Evolutionary conservation across 2,329 filamentous ascomycete genomes (phyloP), one percentile per base, ranked within the genome.

Genomic region (Scedosporium apiospermum): DNA sequence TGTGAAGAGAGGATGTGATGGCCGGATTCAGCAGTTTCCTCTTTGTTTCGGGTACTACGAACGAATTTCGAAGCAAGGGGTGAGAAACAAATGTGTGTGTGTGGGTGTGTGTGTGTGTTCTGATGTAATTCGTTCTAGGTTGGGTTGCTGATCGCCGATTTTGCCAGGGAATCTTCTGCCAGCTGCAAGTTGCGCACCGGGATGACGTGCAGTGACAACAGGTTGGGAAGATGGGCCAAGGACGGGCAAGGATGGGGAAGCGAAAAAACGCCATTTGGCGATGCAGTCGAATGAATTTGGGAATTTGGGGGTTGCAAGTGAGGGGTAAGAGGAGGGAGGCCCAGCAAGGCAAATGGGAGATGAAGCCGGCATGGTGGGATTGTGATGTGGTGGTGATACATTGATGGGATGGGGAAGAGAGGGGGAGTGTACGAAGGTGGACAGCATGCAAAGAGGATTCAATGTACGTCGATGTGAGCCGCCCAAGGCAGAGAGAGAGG

Each of bases 151-250:
- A 34, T 34, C 30, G 9, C 30, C 30, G 30, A 34, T 34, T 34
- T 53, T 53, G 49, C 49, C 49, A 53, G 49, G 49, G 23, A 58
- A 30, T 58, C 16, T 34, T n/a, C 16, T n/a, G 44, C 27, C 6
- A 41, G 55, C 16, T 58, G 55, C 55, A 58, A 23, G 55, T 21
- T 34, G 55, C 14, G 44, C 23, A 27, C 55, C 55, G 55, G 55
- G 55, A 58, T 58, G 55, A 58, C 55, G 55, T 58, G 55, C 55
- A 58, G 55, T 58, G 55, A 58, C 26, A 41, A n/a, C 26, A 58
- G 14, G 26, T 5, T 34, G 30, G 30, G 55, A 41, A n/a, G 18
- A 58, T n/a, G 30, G 10, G 27, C 27, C 16, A 41, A n/a, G 30
- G 30, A 41, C 26, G 27, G 51, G 51, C 51, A 27, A 55, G 51